Percentiles rank a stretch among this genome's conserved stretches.
Conservation (phyloP, 2,329 filamentous ascomycete genomes). For the Colletotrichum brevisporum region DNA sequence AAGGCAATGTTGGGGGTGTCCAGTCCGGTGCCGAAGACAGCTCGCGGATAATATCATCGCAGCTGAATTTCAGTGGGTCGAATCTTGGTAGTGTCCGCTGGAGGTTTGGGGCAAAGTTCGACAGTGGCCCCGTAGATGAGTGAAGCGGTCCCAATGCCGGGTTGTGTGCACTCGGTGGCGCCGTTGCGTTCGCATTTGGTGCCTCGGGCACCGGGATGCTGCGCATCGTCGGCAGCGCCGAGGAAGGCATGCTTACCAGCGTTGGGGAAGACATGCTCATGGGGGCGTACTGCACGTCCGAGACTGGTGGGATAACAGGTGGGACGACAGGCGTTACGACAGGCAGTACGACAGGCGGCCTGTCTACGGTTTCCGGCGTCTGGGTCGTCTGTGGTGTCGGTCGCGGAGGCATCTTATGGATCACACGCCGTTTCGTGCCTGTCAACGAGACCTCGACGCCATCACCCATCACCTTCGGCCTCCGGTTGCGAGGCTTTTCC, state of each 20-base stretch:
- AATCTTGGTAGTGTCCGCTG: background rate
- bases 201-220: background rate
- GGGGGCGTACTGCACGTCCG: conserved; percentile 22
- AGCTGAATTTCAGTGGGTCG: conserved; percentile 4
- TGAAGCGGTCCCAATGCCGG: conserved; percentile 26
- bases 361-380: conserved; percentile 8
- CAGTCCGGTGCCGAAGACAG: conserved; percentile 10
- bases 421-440: conserved; percentile 8
- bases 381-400: conserved; percentile 34
- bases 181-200: conserved; percentile 1
- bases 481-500: conserved; percentile 60
- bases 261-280: conserved; percentile 6
- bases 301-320: conserved; percentile 23
- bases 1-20: background rate
- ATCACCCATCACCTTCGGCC: conserved; percentile 59
- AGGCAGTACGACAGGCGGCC: conserved; percentile 13
- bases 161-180: conserved; percentile 7
- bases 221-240: conserved; percentile 21
- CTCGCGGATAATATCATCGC: conserved; percentile 15
- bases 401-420: conserved; percentile 43
- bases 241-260: background rate
- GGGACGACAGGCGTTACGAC: conserved; percentile 20
- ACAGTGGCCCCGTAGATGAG: conserved; percentile 21
- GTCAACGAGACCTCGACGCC: conserved; percentile 49
- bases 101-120: conserved; percentile 25